Evolutionary conservation across 2,329 filamentous ascomycete genomes (phyloP), one percentile per base, ranked within the genome.

Genomic region (Phialocephala subalpina): DNA sequence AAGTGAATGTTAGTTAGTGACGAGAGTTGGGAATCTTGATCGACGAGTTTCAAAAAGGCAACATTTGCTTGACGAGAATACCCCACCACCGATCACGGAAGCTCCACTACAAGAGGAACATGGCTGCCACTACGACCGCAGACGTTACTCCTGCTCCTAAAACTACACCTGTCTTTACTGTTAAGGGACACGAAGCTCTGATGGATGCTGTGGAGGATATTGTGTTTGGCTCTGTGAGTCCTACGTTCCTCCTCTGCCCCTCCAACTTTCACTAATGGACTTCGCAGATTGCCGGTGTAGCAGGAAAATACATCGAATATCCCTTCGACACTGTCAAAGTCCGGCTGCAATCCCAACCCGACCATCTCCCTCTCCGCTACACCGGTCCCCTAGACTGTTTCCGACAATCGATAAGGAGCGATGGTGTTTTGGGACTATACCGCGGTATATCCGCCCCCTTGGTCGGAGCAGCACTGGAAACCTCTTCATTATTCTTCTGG

Each of bases 291-390:
- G 94, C 95, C 63, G 96, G 96, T 67, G 88, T 97, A 66, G 90
- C 93, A 40, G 95, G 95, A 69, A 99, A 98, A 82, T 93, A 95
- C 78, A 95, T 99, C 76, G 96, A 99, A 79, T 99, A 97, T 78
- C 96, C 96, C 27, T 99, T 99, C 80, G 96, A 99, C 80, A 99
- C 96, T 0, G 90, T 99, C 78, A 99, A 99, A 81, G 96, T 99
- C 67, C 92, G 96, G 47, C 87, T 99, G 12, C 96, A 99, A 78
- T 96, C 95, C n/a, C 95, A 98, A 78, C 92, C 94, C 38, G 91
- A 95, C 78, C 88, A 91, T 73, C 84, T 93, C 2, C 94, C 93
- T 18, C 86, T 94, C 22, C 90, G 87, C 67, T 98, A 97, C 79
- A 88, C 82, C 6, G 96, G 96, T 0, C 95, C 96, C 0, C 75